phyloP scores from a whole-genome alignment of 768 basidiomycete genomes.

The Tulasnella sp. region DNA sequence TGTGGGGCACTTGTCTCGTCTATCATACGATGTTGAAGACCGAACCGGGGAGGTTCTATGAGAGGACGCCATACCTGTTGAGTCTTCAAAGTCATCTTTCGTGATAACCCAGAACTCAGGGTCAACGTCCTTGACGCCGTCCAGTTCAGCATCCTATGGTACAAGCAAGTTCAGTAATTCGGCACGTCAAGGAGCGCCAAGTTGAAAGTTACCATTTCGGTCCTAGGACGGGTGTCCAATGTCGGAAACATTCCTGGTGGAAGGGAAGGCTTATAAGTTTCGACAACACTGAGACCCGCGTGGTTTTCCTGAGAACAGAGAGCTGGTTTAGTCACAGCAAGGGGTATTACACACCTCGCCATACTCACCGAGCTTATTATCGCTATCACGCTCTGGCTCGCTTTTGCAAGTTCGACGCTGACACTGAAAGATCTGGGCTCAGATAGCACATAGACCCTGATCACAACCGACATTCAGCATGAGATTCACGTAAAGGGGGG shows the following conservation, averaged over 20 bases:
- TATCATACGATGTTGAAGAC: no score
- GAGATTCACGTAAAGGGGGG: conserved; percentile 9
- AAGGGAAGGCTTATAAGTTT: conserved; percentile 49
- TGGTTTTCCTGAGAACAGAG: conserved; percentile 49
- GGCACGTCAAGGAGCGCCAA: not conserved
- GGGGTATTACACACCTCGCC: conserved; percentile 2
- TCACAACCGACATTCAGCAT: not conserved
- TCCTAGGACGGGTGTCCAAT: conserved; percentile 60
- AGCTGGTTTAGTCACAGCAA: conserved; percentile 11
- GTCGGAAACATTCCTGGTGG: conserved; percentile 49
- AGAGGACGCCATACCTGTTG: not conserved
- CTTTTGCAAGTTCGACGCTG: conserved; percentile 50
- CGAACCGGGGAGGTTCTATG: no score
- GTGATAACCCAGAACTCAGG: conserved; percentile 53
- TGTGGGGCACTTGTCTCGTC: no score
- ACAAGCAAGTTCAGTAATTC: not conserved
- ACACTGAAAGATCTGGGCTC: conserved; percentile 52
- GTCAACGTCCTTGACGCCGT: conserved; percentile 50
- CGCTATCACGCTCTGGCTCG: conserved; percentile 58
- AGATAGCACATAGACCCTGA: conserved; percentile 56
- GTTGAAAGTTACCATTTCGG: conserved; percentile 36
- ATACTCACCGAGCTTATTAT: conserved; percentile 49
- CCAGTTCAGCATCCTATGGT: conserved; percentile 51
- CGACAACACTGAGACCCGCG: conserved; percentile 50
- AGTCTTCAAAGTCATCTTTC: conserved; percentile 24